A percentile compares a stretch with the other conserved stretches of the same genome.
phyloP scores from a whole-genome alignment of 2,329 filamentous ascomycete genomes.

The Torrubiellomyces zombiae region DNA sequence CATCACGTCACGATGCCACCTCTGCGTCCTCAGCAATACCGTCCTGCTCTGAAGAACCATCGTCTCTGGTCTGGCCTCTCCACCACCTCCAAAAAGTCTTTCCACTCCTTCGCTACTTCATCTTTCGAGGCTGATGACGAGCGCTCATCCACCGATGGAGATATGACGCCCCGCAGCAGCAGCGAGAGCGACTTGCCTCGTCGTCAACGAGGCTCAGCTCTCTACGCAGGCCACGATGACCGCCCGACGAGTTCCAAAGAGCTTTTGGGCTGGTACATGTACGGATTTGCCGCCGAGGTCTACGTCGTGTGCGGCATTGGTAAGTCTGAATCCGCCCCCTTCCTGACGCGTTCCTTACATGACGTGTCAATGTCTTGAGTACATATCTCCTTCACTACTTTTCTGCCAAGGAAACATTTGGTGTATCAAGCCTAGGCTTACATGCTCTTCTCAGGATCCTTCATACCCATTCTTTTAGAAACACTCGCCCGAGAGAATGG shows the following conservation, averaged over 20 bases:
- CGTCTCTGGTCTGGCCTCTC: slow-evolving; percentile 33
- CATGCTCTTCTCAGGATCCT: slow-evolving; percentile 48
- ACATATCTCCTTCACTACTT: no score
- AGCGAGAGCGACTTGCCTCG: slow-evolving; percentile 20
- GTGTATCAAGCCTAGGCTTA: no score
- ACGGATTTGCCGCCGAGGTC: slow-evolving; percentile 90
- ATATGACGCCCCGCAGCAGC: slow-evolving; percentile 20
- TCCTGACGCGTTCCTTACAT: no score
- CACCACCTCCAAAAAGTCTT: slow-evolving; percentile 36
- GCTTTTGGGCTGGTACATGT: slow-evolving; percentile 86
- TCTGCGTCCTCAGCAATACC: no score
- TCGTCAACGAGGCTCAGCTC: slow-evolving; percentile 20
- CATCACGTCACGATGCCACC: no score
- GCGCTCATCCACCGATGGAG: slow-evolving; percentile 25
- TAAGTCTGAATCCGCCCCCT: slow-evolving; percentile 22
- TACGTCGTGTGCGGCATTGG: slow-evolving; percentile 74
- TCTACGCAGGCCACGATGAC: slow-evolving; percentile 72
- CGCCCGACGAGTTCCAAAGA: slow-evolving; percentile 78
- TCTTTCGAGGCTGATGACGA: slow-evolving; percentile 57
- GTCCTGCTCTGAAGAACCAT: slow-evolving; percentile 22
- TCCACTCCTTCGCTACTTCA: slow-evolving; percentile 39
- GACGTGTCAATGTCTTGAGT: no score
- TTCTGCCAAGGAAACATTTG: no score
- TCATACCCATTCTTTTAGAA: slow-evolving; percentile 90
- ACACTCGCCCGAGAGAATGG: slow-evolving; percentile 86